Evolutionary conservation across 2,329 filamentous ascomycete species (phyloP).

Genomic region (Cyphellophora attinorum): DNA sequence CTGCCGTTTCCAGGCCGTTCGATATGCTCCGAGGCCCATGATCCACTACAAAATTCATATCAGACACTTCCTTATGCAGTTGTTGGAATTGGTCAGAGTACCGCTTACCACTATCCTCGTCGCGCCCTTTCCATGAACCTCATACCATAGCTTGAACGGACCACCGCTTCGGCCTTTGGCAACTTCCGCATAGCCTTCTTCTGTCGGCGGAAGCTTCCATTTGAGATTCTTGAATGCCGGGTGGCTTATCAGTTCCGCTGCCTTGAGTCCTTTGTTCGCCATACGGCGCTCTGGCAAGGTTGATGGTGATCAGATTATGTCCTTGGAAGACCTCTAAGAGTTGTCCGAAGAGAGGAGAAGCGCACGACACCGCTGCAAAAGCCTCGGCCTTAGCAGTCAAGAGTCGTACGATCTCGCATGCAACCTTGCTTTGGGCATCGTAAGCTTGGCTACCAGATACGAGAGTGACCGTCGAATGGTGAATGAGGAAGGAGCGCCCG

Average conservation of each 20-base stretch:
- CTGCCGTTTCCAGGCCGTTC: constrained; percentile 70
- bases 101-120: constrained; percentile 61
- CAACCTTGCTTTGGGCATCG: too few relatives aligned
- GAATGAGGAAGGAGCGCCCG: too few relatives aligned
- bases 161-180: constrained; percentile 59
- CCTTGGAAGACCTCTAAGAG: too few relatives aligned
- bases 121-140: constrained; percentile 67
- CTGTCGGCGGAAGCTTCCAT: constrained; percentile 50
- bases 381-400: too few relatives aligned
- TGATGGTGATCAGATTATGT: too few relatives aligned
- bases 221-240: constrained; percentile 22
- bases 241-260: constrained; percentile 23
- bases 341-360: too few relatives aligned
- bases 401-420: too few relatives aligned
- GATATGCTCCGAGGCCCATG: constrained; percentile 66
- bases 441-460: too few relatives aligned
- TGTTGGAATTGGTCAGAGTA: constrained; percentile 1
- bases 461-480: too few relatives aligned
- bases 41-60: constrained; percentile 49
- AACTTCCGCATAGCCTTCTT: constrained; percentile 51
- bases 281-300: too few relatives aligned
- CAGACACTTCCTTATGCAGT: background rate
- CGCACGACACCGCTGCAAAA: too few relatives aligned
- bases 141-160: constrained; percentile 66
- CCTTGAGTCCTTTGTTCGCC: constrained; percentile 20